phyloP scores from a whole-genome alignment of 2,329 filamentous ascomycete species.

The Penicillium griseofulvum region DNA sequence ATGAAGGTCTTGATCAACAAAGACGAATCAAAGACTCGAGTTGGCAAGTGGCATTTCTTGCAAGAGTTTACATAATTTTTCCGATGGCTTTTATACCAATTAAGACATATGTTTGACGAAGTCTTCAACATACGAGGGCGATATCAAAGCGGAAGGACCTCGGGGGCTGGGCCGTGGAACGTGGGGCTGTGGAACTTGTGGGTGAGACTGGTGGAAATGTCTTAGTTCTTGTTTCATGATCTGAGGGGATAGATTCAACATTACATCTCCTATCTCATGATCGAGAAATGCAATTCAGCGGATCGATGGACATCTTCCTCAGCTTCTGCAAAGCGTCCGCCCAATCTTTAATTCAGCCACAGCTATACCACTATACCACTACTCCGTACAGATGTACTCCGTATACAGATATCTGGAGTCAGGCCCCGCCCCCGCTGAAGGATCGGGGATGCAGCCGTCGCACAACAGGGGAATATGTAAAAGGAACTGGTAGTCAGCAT shows the following conservation, averaged over 20 bases:
- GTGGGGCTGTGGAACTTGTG: background rate
- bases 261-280: background rate
- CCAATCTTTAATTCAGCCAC: background rate
- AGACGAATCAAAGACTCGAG: background rate
- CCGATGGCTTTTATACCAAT: no score
- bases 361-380: no score
- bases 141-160: background rate
- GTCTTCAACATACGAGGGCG: background rate
- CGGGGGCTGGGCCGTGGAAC: background rate
- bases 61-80: background rate
- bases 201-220: background rate
- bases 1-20: background rate
- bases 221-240: background rate
- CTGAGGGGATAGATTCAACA: background rate
- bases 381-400: no score
- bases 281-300: background rate
- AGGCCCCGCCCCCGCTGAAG: background rate
- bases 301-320: background rate
- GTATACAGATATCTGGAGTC: background rate
- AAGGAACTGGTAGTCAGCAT: background rate
- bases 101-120: background rate
- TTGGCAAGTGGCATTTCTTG: background rate
- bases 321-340: background rate
- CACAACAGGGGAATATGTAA: background rate
- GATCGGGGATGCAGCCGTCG: background rate